Evolutionary conservation across 2,329 filamentous ascomycete species (phyloP), one percentile per base, ranked within the genome.

Genomic region (Aspergillus carbonarius): DNA sequence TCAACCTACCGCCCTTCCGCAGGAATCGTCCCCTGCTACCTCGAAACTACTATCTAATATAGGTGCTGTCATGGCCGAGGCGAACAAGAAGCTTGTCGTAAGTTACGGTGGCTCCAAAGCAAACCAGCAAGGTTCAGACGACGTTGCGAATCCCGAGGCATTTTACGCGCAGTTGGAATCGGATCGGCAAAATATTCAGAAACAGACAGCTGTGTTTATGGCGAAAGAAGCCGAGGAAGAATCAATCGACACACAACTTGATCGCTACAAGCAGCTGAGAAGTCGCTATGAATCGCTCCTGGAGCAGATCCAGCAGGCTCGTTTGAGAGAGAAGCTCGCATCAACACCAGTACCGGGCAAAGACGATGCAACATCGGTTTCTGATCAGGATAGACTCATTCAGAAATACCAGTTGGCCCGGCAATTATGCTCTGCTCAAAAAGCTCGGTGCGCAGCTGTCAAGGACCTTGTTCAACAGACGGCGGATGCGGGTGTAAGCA

Each of bases 41-140:
- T 88, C 85, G 60, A 85, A 85, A 3, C 83, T 92, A 9, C 86
- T 90, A 57, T 83, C 84, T 13, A 88, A 86, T 64, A 88, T 92
- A 65, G 85, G 85, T 4, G 84, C 87, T 3, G 79, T 90, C 5
- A 84, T 92, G 60, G 78, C 89, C 6, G 87, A 91, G 58, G 91
- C 90, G 64, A 87, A 91, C 62, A 85, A 87, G 66, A 87, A 88
- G 62, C 79, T 93, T 10, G 85, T 89, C 1, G 68, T 73, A 18
- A 74, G 75, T 49, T 79, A 80, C 53, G 82, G 83, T 25, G 89
- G 90, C 70, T 88, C 88, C 3, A 84, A 84, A 51, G 81, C 85
- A 15, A 85, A 88, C 56, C 80, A 91, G 15, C 80, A 81, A 55
- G 72, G 72, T 44, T 70, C 73, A 7, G 75, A 74, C 49, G 74